Evolutionary conservation across 2,329 filamentous ascomycete genomes (phyloP), one percentile per base, ranked within the genome.

Genomic region (Colletotrichum euphorbiae): DNA sequence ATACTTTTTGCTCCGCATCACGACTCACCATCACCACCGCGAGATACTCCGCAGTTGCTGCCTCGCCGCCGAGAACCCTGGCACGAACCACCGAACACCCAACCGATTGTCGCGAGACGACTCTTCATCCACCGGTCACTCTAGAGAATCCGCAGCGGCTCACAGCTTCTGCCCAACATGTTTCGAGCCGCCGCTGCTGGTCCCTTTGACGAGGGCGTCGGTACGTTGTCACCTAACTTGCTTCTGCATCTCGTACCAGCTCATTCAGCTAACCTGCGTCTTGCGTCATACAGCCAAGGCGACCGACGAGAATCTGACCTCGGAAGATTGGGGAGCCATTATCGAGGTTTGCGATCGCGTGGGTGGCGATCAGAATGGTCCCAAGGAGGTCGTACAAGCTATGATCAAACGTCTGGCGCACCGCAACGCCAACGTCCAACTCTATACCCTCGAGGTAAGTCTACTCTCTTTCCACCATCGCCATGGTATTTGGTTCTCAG

Each of bases 281-380:
- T 24, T 65, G 24, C 36, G 21, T 45, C 46, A 62, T 70, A 62
- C 71, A 89, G 87, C 83, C 80, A 89, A 89, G 83, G 94, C 96
- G 77, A 99, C 96, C 64, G 96, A 99, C 81, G 96, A 99, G 86
- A 99, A 98, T 81, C 88, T 98, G 74, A 98, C 94, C 21, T 92
- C 91, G 33, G 88, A 97, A 77, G 88, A 90, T 77, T 90, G 88
- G 88, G 85, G 83, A 54, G 86, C 86, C 75, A 89, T 89, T 74
- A 86, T 89, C 77, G 86, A 89, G 76, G 85, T 89, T 58, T 89
- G 87, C 81, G 87, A 89, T 77, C 87, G 87, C 71, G 87, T 88
- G 46, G 77, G 81, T 19, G 79, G 78, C 73, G 86, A 89, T 70
- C 72, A 77, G 62, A 87, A 86, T 73, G 87, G 87, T 28, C 87